These are phyloP conservation scores for Laetiporus sulphureus DNA, from an alignment of 1,284 basidiomycete genomes.

Conservation along the genomic window DNA sequence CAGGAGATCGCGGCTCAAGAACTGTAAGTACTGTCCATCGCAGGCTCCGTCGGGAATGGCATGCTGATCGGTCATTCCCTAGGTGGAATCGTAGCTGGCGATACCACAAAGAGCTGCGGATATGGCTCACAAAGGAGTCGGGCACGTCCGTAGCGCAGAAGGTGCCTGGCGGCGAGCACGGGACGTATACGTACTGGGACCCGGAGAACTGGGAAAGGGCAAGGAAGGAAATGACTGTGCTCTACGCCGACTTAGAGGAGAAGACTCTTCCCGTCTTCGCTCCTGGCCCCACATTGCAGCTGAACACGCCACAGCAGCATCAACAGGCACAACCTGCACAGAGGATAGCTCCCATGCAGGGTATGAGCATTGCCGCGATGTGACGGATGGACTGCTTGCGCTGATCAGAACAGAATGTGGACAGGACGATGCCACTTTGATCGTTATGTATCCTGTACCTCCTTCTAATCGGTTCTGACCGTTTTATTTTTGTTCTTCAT, in stretches of 20 bases:
- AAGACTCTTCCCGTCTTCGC: constrained; percentile 63
- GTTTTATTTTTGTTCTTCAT: constrained; percentile 9
- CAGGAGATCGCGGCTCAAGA: constrained; percentile 96
- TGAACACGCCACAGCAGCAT: constrained; percentile 30
- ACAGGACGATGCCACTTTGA: constrained; percentile 9
- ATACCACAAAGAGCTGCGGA: constrained; percentile 91
- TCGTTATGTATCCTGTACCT: constrained; percentile 3
- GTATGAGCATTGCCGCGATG: constrained; percentile 31
- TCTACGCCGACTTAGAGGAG: constrained; percentile 85
- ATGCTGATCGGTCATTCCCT: constrained; percentile 3
- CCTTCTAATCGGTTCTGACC: constrained; percentile 7
- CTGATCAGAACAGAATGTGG: constrained; percentile 3
- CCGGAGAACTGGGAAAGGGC: constrained; percentile 85
- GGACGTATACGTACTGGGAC: constrained; percentile 90
- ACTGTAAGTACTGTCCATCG: constrained; percentile 64
- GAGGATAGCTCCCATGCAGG: constrained; percentile 27
- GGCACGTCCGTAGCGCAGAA: constrained; percentile 81
- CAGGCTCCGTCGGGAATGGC: too few relatives aligned
- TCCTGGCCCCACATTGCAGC: constrained; percentile 46
- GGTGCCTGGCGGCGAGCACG: constrained; percentile 84
- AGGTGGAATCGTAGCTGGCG: constrained; percentile 97
- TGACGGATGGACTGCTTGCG: constrained; percentile 13
- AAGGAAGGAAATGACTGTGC: constrained; percentile 80
- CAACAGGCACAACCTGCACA: constrained; percentile 25
- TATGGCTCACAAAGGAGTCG: constrained; percentile 95